Percentiles rank a stretch among this genome's conserved stretches.
phyloP scores from a whole-genome alignment of 1,139 yeast genomes.

The Saccharomyces hybrid region DNA sequence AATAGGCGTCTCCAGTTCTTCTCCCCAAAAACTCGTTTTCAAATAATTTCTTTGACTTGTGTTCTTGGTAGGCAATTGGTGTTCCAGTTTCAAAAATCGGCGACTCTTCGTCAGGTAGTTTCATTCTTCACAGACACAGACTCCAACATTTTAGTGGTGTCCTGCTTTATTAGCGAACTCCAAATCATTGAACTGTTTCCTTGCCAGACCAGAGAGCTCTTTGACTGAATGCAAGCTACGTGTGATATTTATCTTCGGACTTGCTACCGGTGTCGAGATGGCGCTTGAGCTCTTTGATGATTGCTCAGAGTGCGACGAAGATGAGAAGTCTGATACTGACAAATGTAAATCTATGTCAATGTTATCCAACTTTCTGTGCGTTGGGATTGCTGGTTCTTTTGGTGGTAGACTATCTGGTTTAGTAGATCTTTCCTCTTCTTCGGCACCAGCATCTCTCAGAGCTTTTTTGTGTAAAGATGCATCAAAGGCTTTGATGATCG shows the following conservation, averaged over 20 bases:
- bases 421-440: not conserved
- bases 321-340: slow-evolving; percentile 1
- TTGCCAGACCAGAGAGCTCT: not conserved
- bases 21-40: not conserved
- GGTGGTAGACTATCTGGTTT: not conserved
- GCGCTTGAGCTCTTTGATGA: slow-evolving; percentile 4
- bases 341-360: slow-evolving; percentile 3
- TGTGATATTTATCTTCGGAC: slow-evolving; percentile 6
- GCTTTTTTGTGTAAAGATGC: not conserved
- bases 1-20: not conserved
- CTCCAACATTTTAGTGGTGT: not conserved
- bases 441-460: not conserved
- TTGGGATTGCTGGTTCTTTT: slow-evolving; percentile 2
- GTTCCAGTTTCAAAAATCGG: slow-evolving; percentile 4
- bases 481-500: not conserved
- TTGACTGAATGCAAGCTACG: not conserved
- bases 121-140: not conserved
- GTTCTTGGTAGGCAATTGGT: not conserved
- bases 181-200: not conserved
- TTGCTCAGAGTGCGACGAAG: slow-evolving; percentile 3
- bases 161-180: not conserved
- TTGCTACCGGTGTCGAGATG: slow-evolving; percentile 12
- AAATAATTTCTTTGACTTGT: not conserved
- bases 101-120: not conserved
- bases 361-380: slow-evolving; percentile 3